Base-by-base conservation (phyloP, 441 rosid genomes). In the Adansonia grandidieri region DNA sequence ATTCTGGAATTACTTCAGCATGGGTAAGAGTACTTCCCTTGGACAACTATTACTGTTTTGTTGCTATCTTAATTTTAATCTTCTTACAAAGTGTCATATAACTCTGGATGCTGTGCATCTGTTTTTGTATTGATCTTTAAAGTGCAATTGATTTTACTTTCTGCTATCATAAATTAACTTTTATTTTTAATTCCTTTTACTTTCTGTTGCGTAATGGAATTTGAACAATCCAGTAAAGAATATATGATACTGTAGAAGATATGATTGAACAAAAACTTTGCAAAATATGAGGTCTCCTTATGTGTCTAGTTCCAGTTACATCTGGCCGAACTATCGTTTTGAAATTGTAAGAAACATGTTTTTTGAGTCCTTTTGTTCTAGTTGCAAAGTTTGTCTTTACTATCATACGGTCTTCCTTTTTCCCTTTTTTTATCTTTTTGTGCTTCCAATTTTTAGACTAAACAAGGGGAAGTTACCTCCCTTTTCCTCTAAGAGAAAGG, bases 1-100 rank as follows among this genome's bases (percentile, higher is more conserved):
- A 73, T 95, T 93, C 87, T 95, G 98, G 98, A 95, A 93, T 81
- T 92, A 92, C 87, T 95, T 92, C 80, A 95, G 98, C 86, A 86
- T 95, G 84, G 98, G 98, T 95, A 85, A 87, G 89, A 84, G 6
- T 60, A 72, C 65, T 64, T 42, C 40, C 75, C 14, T 58, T 19
- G 50, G 13, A 58, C 40, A 24, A 77, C 47, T 22, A 9, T n/a
- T 20, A 44, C 57, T 62, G 24, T 62, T 67, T 42, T 3, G 17
- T 51, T 62, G 67, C 58, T 48, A 45, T 42, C 6, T 6, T 54
- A 28, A 75, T 68, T 17, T 15, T 60, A 53, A 53, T 15, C 48
- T 50, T 10, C 50, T 40, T 68, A 20, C 22, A 15, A 22, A 28
- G 19, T 61, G 47, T 77, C 62, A 53, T 14, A 22, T 32, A n/a